These are phyloP conservation scores for Prasinococcaceae sp. DNA, from an alignment of 139 green algal genomes.

Conservation along the genomic window DNA sequence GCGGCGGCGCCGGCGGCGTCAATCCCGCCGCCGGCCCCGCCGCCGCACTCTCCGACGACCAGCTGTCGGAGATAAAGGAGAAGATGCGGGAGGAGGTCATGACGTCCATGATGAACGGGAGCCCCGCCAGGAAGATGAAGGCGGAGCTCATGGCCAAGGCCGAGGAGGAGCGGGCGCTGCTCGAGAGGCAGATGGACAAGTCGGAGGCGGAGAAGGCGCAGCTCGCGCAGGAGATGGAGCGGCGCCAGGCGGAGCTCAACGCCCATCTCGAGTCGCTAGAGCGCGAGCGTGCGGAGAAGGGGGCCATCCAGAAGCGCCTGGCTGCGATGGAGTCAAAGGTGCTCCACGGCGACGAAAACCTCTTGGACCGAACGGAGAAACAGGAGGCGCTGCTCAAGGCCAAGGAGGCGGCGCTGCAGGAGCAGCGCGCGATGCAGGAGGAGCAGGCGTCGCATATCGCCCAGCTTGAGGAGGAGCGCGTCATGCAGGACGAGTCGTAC, in stretches of 20 bases:
- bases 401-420: constrained; percentile 7
- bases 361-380: too few relatives aligned
- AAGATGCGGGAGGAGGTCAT: constrained; percentile 33
- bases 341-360: too few relatives aligned
- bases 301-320: neutral
- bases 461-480: constrained; percentile 19
- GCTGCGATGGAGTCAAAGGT: constrained; percentile 5
- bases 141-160: constrained; percentile 7
- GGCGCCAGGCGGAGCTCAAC: neutral
- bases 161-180: constrained; percentile 1
- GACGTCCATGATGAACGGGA: constrained; percentile 30
- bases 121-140: constrained; percentile 42
- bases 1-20: neutral
- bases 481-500: constrained; percentile 14
- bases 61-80: constrained; percentile 27
- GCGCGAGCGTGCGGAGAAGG: constrained; percentile 4
- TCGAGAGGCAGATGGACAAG: neutral
- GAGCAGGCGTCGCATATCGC: constrained; percentile 8
- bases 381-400: too few relatives aligned
- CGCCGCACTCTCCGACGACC: constrained; percentile 24
- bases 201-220: constrained; percentile 20
- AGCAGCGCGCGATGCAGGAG: constrained; percentile 9
- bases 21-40: constrained; percentile 7
- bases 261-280: neutral
- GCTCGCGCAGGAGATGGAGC: constrained; percentile 6